These are phyloP conservation scores for Serendipita vermifera DNA, from an alignment of 768 basidiomycete genomes.

Conservation along the genomic window DNA sequence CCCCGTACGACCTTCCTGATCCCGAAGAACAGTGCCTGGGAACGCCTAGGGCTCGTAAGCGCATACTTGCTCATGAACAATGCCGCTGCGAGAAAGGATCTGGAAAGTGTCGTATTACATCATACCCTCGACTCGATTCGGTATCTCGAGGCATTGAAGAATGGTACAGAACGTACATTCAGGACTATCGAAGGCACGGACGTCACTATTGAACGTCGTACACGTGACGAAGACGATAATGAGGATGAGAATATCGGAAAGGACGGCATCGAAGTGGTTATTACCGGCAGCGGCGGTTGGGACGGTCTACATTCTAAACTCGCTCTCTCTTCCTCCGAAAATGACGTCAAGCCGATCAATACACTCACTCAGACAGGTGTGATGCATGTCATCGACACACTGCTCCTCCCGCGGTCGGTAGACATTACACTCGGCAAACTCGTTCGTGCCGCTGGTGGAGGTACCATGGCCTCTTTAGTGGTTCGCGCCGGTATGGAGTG, in stretches of 20 bases:
- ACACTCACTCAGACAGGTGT: constrained; percentile 79
- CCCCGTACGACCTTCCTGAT: constrained; percentile 73
- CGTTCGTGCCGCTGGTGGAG: constrained; percentile 74
- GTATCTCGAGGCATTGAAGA: constrained; percentile 49
- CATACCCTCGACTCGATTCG: constrained; percentile 67
- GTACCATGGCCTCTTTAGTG: constrained; percentile 77
- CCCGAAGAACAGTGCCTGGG: constrained; percentile 83
- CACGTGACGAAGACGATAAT: neutral
- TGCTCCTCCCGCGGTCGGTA: constrained; percentile 78
- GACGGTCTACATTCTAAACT: neutral
- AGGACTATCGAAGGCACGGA: constrained; percentile 78
- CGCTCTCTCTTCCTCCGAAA: no score
- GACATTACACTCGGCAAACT: constrained; percentile 82
- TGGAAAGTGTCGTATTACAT: constrained; percentile 76
- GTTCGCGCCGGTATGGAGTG: constrained; percentile 79
- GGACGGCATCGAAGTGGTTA: constrained; percentile 31
- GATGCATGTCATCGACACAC: constrained; percentile 66
- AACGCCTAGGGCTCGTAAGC: constrained; percentile 76
- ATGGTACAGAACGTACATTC: constrained; percentile 59
- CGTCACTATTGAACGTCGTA: constrained; percentile 47
- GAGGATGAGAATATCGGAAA: constrained; percentile 32
- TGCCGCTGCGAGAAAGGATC: constrained; percentile 63
- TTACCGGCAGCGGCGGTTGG: constrained; percentile 9
- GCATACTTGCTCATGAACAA: constrained; percentile 71
- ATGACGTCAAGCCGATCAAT: constrained; percentile 33